Percentiles rank a stretch among this genome's conserved stretches.
Evolutionary conservation across 345 rosid species (phyloP).

Genomic region (Murraya koenigii): DNA sequence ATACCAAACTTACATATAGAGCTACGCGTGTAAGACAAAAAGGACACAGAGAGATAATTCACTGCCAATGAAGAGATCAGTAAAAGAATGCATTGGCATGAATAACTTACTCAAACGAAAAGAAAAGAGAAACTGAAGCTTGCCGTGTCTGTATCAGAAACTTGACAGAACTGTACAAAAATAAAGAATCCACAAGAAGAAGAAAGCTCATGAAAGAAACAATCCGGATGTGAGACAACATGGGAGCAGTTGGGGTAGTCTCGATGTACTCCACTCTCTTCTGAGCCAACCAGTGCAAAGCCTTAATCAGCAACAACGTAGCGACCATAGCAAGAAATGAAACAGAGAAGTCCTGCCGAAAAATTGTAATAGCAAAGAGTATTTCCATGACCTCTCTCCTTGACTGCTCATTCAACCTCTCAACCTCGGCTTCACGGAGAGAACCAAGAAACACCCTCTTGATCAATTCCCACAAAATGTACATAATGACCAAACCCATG

Average conservation of each 20-base stretch:
- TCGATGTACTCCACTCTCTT: conserved; percentile 95
- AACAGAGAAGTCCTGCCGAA: conserved; percentile 86
- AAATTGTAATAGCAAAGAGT: conserved; percentile 89
- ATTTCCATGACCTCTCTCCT: conserved; percentile 97
- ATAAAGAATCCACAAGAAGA: conserved; percentile 58
- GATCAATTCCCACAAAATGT: conserved; percentile 69
- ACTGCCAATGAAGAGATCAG: conserved; percentile 4
- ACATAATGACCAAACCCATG: conserved; percentile 84
- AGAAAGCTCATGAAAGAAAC: conserved; percentile 84
- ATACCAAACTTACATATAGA: background rate
- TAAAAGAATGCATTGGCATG: background rate
- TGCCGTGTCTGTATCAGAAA: conserved; percentile 58
- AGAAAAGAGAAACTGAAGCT: conserved; percentile 89
- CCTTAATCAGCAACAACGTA: conserved; percentile 69
- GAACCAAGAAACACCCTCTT: conserved; percentile 80
- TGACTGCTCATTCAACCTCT: conserved; percentile 87
- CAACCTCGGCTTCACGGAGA: conserved; percentile 94
- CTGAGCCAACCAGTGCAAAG: conserved; percentile 93
- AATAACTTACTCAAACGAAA: conserved; percentile 85
- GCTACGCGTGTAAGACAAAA: background rate
- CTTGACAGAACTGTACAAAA: conserved; percentile 59
- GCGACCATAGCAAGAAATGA: conserved; percentile 84
- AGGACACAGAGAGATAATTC: background rate
- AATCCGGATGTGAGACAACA: conserved; percentile 63
- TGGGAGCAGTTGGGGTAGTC: conserved; percentile 82